Percentiles rank a stretch among this genome's conserved stretches.
phyloP scores from a whole-genome alignment of 176 grass and related monocot species.

The Microstegium vimineum region DNA sequence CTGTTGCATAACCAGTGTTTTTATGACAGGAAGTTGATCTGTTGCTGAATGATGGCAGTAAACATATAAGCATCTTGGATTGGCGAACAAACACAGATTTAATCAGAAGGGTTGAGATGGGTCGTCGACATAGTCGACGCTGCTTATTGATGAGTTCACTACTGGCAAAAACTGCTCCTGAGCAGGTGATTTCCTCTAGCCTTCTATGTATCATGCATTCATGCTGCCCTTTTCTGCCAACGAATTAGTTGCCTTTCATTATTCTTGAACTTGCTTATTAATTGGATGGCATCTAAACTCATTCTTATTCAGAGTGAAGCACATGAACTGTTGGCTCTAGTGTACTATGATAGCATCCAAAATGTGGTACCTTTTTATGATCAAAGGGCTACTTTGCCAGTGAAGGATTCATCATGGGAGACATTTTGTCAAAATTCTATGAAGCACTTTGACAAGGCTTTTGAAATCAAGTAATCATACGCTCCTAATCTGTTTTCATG shows the following conservation, averaged over 20 bases:
- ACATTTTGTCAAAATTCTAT: constrained; percentile 77
- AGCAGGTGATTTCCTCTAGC: constrained; percentile 46
- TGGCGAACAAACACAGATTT: constrained; percentile 78
- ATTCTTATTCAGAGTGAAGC: constrained; percentile 64
- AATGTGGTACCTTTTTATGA: constrained; percentile 99
- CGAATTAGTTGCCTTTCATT: not conserved
- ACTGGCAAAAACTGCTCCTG: constrained; percentile 47
- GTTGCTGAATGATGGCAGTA: constrained; percentile 96
- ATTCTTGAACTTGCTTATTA: constrained; percentile 4
- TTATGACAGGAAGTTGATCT: constrained; percentile 80
- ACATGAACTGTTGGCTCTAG: constrained; percentile 89
- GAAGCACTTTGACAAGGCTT: constrained; percentile 92
- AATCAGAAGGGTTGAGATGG: constrained; percentile 80
- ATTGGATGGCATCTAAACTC: constrained; percentile 2
- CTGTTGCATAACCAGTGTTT: constrained; percentile 21
- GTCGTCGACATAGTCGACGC: constrained; percentile 77
- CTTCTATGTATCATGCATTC: not conserved
- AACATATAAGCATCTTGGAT: constrained; percentile 93
- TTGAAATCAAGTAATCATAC: constrained; percentile 71
- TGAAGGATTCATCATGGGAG: constrained; percentile 80
- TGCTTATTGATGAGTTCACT: constrained; percentile 81
- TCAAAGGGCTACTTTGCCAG: constrained; percentile 81
- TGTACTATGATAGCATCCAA: constrained; percentile 93
- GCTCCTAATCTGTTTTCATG: constrained; percentile 3
- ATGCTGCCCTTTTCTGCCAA: constrained; percentile 6